Base-by-base conservation (phyloP, 2,329 filamentous ascomycete genomes). In the Sporothrix inflata region DNA sequence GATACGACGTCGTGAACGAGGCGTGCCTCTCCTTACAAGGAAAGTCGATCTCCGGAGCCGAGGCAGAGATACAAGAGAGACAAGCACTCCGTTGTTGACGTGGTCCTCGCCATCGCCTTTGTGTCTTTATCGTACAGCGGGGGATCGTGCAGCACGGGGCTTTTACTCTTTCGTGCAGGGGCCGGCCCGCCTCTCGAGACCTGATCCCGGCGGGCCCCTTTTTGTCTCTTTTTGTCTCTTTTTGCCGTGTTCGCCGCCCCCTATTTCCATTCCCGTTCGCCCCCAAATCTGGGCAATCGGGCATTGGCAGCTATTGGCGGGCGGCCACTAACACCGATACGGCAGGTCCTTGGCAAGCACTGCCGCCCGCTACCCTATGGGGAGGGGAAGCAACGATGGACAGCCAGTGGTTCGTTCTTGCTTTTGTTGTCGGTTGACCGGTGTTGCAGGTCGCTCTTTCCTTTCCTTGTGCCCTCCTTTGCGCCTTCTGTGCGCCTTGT, bases 271-370 rank as follows among this genome's bases (percentile, higher is more conserved):
- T 42, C 38, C 19, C 2, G 12, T 27, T 27, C 7, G 60, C 38
- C 60, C 60, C 60, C 53, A 27, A 53, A 53, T 57, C 53, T 57
- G 24, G 53, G 53, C 16, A 57, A 61, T 61, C 57, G 57, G 34
- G 11, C 57, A 3, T 9, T 61, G 30, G 14, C 57, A 7, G 57
- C 57, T 6, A 3, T n/a, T 21, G 30, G 40, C 27, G 53, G 57
- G 53, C 34, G 16, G 60, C 60, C 34, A 27, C 60, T 65, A 65
- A 45, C 60, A 19, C 60, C 60, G 60, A 65, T 65, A 19, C 60
- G 60, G 60, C 60, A 65, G 60, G 60, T 65, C 60, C 60, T 45
- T 45, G 40, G 57, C 57, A 40, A 40, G 34, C 57, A 65, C 60
- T 42, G 38, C 60, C 38, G 60, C 38, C 60, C 60, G 63, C 63